Conservation (phyloP, 225 moss, liverwort and hornwort species). For the Takakia lepidozioides region DNA sequence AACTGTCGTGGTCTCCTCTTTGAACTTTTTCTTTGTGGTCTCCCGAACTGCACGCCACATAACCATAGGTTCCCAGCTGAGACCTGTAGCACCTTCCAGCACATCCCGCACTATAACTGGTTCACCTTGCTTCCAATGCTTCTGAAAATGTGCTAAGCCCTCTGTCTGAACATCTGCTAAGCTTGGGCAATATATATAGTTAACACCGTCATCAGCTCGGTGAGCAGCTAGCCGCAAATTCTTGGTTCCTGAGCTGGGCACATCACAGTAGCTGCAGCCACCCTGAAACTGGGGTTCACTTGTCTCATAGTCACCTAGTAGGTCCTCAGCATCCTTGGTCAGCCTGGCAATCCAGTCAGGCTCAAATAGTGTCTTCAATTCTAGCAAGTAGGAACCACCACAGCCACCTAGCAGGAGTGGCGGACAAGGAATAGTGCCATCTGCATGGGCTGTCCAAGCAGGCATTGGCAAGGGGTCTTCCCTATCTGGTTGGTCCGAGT, state of each 20-base stretch:
- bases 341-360: conserved; percentile 20
- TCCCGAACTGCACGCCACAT: conserved; percentile 72
- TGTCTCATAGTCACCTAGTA: conserved; percentile 11
- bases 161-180: conserved; percentile 22
- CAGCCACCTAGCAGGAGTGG: conserved; percentile 48
- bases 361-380: conserved; percentile 36
- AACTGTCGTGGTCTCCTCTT: conserved; percentile 47
- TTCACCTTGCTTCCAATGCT: conserved; percentile 61
- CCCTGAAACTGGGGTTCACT: conserved; percentile 8
- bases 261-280: conserved; percentile 20
- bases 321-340: conserved; percentile 26
- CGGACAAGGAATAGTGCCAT: conserved; percentile 44
- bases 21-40: conserved; percentile 33
- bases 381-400: conserved; percentile 24
- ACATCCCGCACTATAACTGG: conserved; percentile 58
- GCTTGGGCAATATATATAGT: conserved; percentile 36
- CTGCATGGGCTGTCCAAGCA: conserved; percentile 18
- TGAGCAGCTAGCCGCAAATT: conserved; percentile 28
- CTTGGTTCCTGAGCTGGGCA: background rate
- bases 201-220: conserved; percentile 25
- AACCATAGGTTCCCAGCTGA: conserved; percentile 67
- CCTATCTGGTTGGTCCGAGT: conserved; percentile 9
- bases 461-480: conserved; percentile 28
- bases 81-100: conserved; percentile 34
- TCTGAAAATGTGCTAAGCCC: conserved; percentile 46